Base-by-base conservation (phyloP, 2,329 filamentous ascomycete genomes). In the Onygenales sp. region DNA sequence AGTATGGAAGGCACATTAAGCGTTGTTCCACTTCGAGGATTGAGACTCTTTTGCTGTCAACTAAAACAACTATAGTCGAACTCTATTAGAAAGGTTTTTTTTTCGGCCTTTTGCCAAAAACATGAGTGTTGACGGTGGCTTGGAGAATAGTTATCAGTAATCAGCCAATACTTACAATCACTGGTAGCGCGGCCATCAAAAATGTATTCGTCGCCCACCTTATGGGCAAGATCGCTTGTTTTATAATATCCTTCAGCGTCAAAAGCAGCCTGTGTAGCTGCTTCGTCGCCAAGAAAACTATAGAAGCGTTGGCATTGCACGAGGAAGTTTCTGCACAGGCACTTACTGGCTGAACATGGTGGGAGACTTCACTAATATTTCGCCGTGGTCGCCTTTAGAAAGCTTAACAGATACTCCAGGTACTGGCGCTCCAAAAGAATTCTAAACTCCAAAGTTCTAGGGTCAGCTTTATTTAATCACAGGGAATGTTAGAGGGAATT, bases 191-290 rank as follows among this genome's bases (percentile, higher is more conserved):
- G 55, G 7, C 60, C 60, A 33, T 61, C 59, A 9, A 62, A 31
- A 5, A 61, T 50, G 21, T 58, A 59, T 8, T 56, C 41, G 10
- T 56, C 45, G 6, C 55, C 57, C 14, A 52, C 52, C 3, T 43
- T 43, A 47, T 51, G 56, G 14, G 17, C 58, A n/a, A 50, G 41
- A 41, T 62, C 59, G 7, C 60, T 59, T 21, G 60, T 59, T 51
- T 55, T 60, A 51, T 53, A 60, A 46, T 53, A 62, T 7, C 60
- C 59, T 27, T 62, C 54, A 14, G 51, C 49, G 32, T 58, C 54
- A 21, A 58, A 48, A 5, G 51, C 54, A 10, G 36, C 33, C 43
- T 41, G 54, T 13, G 55, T 57, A 10, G 43, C 46, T 10, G 21
- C 51, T 17, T 55, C 51, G 38, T 58, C 48, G 27, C 43, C 35